Base-by-base conservation (phyloP, 768 basidiomycete species). In the Boletus edulis region DNA sequence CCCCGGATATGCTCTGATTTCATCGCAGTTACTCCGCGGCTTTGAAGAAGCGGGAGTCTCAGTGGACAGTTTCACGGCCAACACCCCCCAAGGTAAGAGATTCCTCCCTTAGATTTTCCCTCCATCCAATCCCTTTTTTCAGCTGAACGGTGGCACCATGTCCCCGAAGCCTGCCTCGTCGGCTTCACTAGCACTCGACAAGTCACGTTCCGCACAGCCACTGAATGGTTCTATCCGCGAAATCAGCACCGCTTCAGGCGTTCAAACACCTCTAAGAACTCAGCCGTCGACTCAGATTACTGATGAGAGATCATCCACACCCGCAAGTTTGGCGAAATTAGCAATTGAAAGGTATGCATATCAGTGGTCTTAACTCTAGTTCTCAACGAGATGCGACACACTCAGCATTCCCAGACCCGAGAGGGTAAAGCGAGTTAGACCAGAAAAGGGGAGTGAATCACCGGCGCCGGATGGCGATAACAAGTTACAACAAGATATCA, bases 331-430 rank as follows among this genome's bases (percentile, higher is more conserved):
- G 7, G 78, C 84, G 3, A 88, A 86, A 64, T 62, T 81, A 51
- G 78, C 85, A 1, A 80, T 89, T 65, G 86, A 88, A 55, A 87
- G 85, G 87, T 88, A 72, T 55, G 69, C 4, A 46, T 41, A 39
- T 49, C 12, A 20, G 32, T 43, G 0, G 32, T 31, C 29, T 52
- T 9, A 20, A 45, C 10, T 39, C 14, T 46, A 34, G 24, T 51
- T 57, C 29, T 44, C 38, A 27, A 55, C 18, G 53, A 42, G 64
- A 58, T 35, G 35, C 52, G 13, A 52, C 29, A 10, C 24, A 55
- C 42, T 22, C 58, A 91, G 89, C 65, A 79, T 91, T 44, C 89
- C 87, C 22, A 75, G 87, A 45, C 89, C 89, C n/a, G 87, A 90
- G 66, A 87, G 89, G 34, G 86, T 91, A 54, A 88, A 83, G 69